phyloP scores from a whole-genome alignment of 106 monocot genomes.

The Platanthera zijinensis region DNA sequence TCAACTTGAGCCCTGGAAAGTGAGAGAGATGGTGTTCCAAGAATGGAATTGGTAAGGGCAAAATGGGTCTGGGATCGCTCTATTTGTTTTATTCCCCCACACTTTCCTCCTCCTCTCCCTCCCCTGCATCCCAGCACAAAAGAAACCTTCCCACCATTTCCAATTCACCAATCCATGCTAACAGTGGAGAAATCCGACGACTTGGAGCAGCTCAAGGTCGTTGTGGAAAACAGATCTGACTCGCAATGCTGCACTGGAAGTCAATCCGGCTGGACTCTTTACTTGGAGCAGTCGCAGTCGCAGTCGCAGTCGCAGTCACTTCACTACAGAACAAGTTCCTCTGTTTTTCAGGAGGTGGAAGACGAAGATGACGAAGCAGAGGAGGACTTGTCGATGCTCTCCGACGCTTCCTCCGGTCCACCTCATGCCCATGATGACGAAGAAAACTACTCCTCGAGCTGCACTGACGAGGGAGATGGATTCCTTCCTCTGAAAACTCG shows the following conservation, averaged over 20 bases:
- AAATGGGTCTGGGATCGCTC: slow-evolving; percentile 39
- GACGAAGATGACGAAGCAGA: slow-evolving; percentile 46
- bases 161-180: background rate
- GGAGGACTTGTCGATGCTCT: slow-evolving; percentile 87
- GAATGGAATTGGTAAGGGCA: slow-evolving; percentile 33
- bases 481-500: background rate
- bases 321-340: background rate
- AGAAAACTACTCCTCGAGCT: background rate
- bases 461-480: background rate
- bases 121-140: background rate
- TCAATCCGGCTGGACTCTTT: slow-evolving; percentile 92
- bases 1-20: slow-evolving; percentile 17
- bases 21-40: slow-evolving; percentile 10
- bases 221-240: background rate
- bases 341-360: slow-evolving; percentile 12
- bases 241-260: slow-evolving; percentile 82
- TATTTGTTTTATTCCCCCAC: slow-evolving; percentile 9
- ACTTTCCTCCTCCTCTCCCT: background rate
- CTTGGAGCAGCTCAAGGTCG: slow-evolving; percentile 10
- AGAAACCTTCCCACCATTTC: background rate
- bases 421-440: slow-evolving; percentile 41
- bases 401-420: slow-evolving; percentile 96
- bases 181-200: slow-evolving; percentile 2
- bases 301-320: slow-evolving; percentile 1
- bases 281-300: slow-evolving; percentile 56